A percentile compares a stretch with the other conserved stretches of the same genome.
Conservation (phyloP, 1,284 basidiomycete species). For the Puccinia coronata region DNA sequence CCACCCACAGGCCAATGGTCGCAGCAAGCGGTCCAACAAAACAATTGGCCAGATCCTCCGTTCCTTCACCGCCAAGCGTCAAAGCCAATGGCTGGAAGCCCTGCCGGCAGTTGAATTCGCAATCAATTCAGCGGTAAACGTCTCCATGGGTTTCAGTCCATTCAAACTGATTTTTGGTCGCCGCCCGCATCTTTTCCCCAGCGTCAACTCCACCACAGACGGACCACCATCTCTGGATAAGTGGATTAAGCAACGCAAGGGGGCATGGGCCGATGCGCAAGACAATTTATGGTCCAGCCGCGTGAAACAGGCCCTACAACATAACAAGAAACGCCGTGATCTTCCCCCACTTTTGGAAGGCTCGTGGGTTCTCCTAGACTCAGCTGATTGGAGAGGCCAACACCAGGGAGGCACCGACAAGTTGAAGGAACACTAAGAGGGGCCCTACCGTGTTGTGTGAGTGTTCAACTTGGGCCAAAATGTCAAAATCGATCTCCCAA, state of each 20-base stretch:
- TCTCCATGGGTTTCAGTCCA: slow-evolving; percentile 47
- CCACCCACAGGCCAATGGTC: slow-evolving; percentile 53
- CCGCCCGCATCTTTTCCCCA: background rate
- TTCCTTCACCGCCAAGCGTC: slow-evolving; percentile 53
- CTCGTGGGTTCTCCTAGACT: background rate
- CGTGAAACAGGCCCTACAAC: too few relatives aligned
- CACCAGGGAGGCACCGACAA: background rate
- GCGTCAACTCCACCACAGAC: too few relatives aligned
- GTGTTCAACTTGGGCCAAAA: background rate
- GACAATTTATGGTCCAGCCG: background rate
- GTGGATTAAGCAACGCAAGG: background rate
- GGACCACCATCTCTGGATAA: slow-evolving; percentile 19
- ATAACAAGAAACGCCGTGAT: too few relatives aligned
- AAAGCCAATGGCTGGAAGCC: slow-evolving; percentile 51
- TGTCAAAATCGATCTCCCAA: background rate
- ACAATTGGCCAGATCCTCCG: slow-evolving; percentile 56
- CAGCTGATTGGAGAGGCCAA: background rate
- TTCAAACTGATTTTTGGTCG: slow-evolving; percentile 52
- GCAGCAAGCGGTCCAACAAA: slow-evolving; percentile 54
- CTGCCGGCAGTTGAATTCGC: too few relatives aligned
- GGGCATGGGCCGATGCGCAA: background rate
- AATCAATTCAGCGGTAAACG: too few relatives aligned
- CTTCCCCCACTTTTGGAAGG: background rate
- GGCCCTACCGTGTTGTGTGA: background rate
- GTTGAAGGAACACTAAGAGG: too few relatives aligned